A percentile compares a stretch with the other conserved stretches of the same genome.
phyloP scores from a whole-genome alignment of 2,329 filamentous ascomycete species.

The Fusarium tupiense region DNA sequence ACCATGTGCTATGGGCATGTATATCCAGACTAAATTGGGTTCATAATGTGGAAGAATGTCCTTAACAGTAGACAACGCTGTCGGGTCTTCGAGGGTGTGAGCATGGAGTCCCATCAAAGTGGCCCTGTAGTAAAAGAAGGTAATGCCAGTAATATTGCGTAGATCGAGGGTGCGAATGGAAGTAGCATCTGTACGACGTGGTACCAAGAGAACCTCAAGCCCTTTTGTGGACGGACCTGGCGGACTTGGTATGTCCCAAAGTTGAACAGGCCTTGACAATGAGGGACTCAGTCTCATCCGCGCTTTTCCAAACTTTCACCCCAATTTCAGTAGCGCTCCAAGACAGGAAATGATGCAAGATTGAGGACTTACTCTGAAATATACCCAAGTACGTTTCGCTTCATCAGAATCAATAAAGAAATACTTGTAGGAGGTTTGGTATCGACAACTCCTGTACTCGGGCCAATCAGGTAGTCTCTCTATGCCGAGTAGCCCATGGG shows the following conservation, averaged over 20 bases:
- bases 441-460: background rate
- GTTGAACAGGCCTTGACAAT: background rate
- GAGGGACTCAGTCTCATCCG: background rate
- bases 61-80: background rate
- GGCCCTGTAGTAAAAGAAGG: background rate
- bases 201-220: background rate
- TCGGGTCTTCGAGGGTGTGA: background rate
- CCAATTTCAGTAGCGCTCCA: background rate
- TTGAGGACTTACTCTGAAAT: background rate
- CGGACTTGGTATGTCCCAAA: background rate
- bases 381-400: background rate
- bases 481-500: background rate
- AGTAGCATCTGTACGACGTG: background rate
- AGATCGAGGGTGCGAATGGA: background rate
- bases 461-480: background rate
- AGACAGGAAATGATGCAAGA: background rate
- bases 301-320: background rate
- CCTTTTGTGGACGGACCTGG: background rate
- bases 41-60: background rate
- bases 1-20: background rate
- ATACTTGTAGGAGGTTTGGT: background rate
- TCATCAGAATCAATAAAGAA: background rate
- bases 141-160: background rate
- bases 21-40: background rate
- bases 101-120: background rate